These are phyloP conservation scores for Cryptosporidium meleagridis DNA, from an alignment of 169 alveolate genomes.

Conservation along the genomic window DNA sequence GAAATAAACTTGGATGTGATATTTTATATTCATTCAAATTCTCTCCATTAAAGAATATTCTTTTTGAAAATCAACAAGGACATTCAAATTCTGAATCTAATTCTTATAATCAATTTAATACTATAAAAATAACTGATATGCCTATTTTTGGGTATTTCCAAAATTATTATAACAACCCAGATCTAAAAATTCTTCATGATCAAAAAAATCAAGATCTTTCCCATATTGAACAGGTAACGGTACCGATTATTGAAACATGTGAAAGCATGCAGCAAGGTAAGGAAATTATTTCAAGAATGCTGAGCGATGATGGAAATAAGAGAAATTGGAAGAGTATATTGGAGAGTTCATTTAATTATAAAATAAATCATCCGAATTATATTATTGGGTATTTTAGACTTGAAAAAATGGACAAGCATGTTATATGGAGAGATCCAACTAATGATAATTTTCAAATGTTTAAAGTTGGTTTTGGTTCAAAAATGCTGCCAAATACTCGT, in stretches of 20 bases:
- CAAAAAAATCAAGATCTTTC: no score
- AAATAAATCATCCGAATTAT: not conserved
- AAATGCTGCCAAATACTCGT: conserved; percentile 45
- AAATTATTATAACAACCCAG: not conserved
- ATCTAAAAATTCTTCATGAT: conserved; percentile 1
- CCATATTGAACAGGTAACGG: conserved; percentile 9
- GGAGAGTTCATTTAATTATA: conserved; percentile 28
- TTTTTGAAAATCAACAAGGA: not conserved
- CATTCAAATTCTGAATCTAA: not conserved
- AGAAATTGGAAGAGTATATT: conserved; percentile 40
- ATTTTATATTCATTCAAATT: conserved; percentile 21
- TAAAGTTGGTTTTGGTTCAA: conserved; percentile 52
- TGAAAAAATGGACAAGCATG: not conserved
- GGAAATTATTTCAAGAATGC: conserved; percentile 10
- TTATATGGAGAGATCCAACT: not conserved
- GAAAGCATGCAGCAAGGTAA: conserved; percentile 1
- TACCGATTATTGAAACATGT: conserved; percentile 39
- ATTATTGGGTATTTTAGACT: conserved; percentile 15
- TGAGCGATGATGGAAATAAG: not conserved
- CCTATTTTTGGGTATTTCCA: conserved; percentile 25
- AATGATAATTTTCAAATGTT: not conserved
- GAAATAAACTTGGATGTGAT: conserved; percentile 80
- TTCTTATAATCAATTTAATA: not conserved
- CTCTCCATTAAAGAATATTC: conserved; percentile 17
- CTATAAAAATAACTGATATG: not conserved